These are phyloP conservation scores for Rhizomucor miehei DNA, from an alignment of 371 early-diverging fungal genomes.

Conservation along the genomic window DNA sequence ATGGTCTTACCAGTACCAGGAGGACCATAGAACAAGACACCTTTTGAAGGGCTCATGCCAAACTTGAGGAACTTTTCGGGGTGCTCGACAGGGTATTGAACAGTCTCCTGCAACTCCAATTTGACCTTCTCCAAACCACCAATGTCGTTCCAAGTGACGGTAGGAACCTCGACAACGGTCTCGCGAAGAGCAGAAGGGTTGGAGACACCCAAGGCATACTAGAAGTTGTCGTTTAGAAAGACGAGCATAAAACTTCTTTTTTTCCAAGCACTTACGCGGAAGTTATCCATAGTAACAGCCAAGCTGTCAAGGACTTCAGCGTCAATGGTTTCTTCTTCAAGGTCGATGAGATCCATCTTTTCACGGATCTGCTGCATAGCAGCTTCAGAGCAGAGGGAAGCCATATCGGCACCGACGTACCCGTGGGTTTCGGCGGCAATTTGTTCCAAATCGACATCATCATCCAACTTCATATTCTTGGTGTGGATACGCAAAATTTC, in stretches of 20 bases:
- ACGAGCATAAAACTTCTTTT: not conserved
- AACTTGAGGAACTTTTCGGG: slow-evolving; percentile 99
- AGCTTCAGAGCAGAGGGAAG: slow-evolving; percentile 99
- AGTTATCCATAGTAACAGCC: slow-evolving; percentile 99
- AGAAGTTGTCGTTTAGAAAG: not conserved
- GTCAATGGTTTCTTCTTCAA: slow-evolving; percentile 99
- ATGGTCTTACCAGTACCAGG: slow-evolving; percentile 99
- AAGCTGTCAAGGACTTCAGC: slow-evolving; percentile 96
- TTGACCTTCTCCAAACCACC: slow-evolving; percentile 99
- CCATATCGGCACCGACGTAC: slow-evolving; percentile 99
- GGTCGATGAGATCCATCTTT: slow-evolving; percentile 98
- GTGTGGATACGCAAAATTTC: slow-evolving; percentile 99
- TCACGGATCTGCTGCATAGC: slow-evolving; percentile 99
- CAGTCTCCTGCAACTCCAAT: slow-evolving; percentile 99
- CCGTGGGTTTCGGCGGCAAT: slow-evolving; percentile 99
- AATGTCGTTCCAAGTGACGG: slow-evolving; percentile 98
- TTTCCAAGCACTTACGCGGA: slow-evolving; percentile 56
- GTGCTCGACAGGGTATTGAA: slow-evolving; percentile 99
- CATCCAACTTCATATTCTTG: slow-evolving; percentile 98
- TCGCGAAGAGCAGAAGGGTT: slow-evolving; percentile 99
- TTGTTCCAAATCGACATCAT: slow-evolving; percentile 97
- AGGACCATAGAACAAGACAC: slow-evolving; percentile 99
- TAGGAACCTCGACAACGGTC: slow-evolving; percentile 99
- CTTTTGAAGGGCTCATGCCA: slow-evolving; percentile 99
- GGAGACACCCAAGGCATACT: slow-evolving; percentile 92